Base-by-base conservation (phyloP, 148 eudicot genomes). In the Heliosperma pusillum region DNA sequence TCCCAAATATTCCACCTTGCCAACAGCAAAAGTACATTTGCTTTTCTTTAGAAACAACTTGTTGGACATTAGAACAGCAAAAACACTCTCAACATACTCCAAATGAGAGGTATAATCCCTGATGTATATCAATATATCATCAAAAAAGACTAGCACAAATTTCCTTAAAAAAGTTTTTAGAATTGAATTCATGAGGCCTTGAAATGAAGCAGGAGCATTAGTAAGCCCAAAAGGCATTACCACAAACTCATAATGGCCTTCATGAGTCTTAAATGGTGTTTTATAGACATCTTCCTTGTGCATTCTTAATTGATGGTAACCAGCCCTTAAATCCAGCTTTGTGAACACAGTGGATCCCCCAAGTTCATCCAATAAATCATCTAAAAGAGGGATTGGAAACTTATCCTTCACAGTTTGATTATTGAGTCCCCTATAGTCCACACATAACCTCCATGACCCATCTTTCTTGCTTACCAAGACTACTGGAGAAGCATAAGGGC, bases 111-210 rank as follows among this genome's bases (percentile, higher is more conserved):
- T 4, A 17, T 66, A 47, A 6, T 33, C 21, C n/a, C 8, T 7
- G 16, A 33, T 63, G 10, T 63, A 63, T 29, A 63, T 27, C 33
- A 66, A 47, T 1, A 66, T 66, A 36, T 66, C 70, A 16, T 66
- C 70, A 66, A 66, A 66, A 16, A 66, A 66, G 10, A 66, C 70
- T 11, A 66, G 10, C 24, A 66, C 70, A 20, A 66, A 66, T 10
- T 66, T 66, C 52, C 47, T 19, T 0, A 66, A 10, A 19, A 4
- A 66, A 4, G 70, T 22, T 16, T 24, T n/a, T 7, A 66, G 42
- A 19, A 66, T 22, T 1, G 20, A 45, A 33, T 66, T 66, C 70
- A 66, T 66, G 2, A 66, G 24, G 0, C 22, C 44, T 16, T 66
- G 52, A 17, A 66, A 33, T 3, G 70, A 33, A 7, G 70, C 24